phyloP scores from a whole-genome alignment of 352 stramenopile genomes.

The Pythium inflatum region DNA sequence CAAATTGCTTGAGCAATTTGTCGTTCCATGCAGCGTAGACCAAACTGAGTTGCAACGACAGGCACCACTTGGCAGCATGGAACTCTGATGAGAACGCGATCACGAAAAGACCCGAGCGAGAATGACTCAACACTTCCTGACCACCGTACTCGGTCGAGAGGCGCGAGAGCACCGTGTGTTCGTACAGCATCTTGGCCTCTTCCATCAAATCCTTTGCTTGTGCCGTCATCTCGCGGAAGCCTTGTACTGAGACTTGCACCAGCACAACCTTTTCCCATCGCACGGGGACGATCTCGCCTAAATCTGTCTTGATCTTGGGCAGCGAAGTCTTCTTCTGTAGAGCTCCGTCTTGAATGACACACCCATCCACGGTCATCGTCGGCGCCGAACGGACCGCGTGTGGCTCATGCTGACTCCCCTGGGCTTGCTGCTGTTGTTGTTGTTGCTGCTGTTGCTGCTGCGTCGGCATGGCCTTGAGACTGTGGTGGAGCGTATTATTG shows the following conservation, averaged over 20 bases:
- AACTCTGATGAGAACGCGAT: conserved; percentile 87
- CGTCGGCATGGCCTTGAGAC: conserved; percentile 16
- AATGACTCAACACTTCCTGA: conserved; percentile 80
- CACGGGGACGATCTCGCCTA: conserved; percentile 74
- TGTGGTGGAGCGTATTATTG: conserved; percentile 20
- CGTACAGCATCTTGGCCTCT: conserved; percentile 84
- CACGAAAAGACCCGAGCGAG: conserved; percentile 76
- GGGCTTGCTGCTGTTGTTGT: conserved; percentile 17
- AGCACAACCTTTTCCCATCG: conserved; percentile 84
- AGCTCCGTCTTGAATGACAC: conserved; percentile 9
- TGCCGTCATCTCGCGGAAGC: conserved; percentile 76
- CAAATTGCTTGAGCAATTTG: conserved; percentile 83
- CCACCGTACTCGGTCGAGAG: conserved; percentile 82
- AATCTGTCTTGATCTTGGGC: conserved; percentile 80
- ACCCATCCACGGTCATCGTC: conserved; percentile 11
- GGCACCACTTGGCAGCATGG: conserved; percentile 86
- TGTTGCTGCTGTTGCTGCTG: conserved; percentile 21
- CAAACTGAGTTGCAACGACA: conserved; percentile 82
- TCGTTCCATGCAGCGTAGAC: conserved; percentile 89
- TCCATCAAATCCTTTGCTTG: conserved; percentile 86
- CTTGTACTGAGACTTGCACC: conserved; percentile 84
- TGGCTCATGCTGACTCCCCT: conserved; percentile 5
- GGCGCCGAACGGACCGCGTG: conserved; percentile 25
- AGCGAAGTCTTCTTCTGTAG: conserved; percentile 57
- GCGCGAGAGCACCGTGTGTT: conserved; percentile 85